Evolutionary conservation across 345 rosid genomes (phyloP).

Genomic region (Gossypium anomalum): DNA sequence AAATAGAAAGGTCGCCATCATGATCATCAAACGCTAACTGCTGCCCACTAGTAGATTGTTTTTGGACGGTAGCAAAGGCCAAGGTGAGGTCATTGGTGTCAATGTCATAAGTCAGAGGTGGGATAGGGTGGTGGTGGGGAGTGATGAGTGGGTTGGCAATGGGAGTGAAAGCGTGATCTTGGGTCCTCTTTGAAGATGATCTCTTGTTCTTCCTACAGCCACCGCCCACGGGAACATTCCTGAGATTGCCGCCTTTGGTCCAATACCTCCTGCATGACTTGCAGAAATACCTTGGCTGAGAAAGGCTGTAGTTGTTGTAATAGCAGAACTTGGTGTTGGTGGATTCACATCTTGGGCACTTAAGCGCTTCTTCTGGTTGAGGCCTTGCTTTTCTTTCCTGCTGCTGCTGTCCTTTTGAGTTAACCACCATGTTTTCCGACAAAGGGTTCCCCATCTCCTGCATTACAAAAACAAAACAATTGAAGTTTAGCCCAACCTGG

Average conservation of each 20-base stretch:
- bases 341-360: conserved; percentile 77
- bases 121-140: conserved; percentile 26
- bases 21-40: conserved; percentile 45
- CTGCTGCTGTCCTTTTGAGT: conserved; percentile 33
- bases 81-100: conserved; percentile 64
- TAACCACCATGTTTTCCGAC: conserved; percentile 56
- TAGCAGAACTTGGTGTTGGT: conserved; percentile 83
- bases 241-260: conserved; percentile 82
- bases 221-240: conserved; percentile 81
- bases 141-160: conserved; percentile 25
- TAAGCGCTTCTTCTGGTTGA: conserved; percentile 54
- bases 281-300: conserved; percentile 85
- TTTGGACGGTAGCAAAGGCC: conserved; percentile 68
- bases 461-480: neutral
- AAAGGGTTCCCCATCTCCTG: conserved; percentile 56
- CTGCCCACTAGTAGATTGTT: conserved; percentile 33
- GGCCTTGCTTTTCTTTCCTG: conserved; percentile 58
- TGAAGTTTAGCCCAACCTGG: neutral
- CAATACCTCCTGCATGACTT: conserved; percentile 79
- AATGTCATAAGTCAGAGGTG: conserved; percentile 41
- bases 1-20: conserved; percentile 5
- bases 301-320: conserved; percentile 83
- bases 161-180: conserved; percentile 35
- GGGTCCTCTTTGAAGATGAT: conserved; percentile 40
- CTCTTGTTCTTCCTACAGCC: conserved; percentile 74